Evolutionary conservation across 2,329 filamentous ascomycete genomes (phyloP), one percentile per base, ranked within the genome.

Genomic region (Calonectria hongkongensis): DNA sequence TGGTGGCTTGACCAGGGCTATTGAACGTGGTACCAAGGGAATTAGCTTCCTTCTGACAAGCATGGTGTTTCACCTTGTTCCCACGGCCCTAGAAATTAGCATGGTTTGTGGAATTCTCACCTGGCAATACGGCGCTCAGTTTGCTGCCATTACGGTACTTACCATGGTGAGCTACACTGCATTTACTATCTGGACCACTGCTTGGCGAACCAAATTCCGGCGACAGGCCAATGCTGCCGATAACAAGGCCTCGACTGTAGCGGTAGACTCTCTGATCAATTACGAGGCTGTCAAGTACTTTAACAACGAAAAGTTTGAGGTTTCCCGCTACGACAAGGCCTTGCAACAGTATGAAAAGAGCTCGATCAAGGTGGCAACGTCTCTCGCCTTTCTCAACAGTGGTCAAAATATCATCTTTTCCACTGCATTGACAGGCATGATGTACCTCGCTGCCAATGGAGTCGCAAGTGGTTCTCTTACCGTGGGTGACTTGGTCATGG

Each of bases 271-370:
- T 0, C 87, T 99, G 64, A 98, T 99, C 88, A 99, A 99, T 86
- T 99, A 98, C 81, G 97, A 99, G 85, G 96, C 97, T 16, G 97
- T 99, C 82, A 99, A 99, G 85, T 98, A 98, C 86, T 99, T 98
- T 87, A 99, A 99, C 87, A 99, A 99, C 81, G 97, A 99, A 82
- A 95, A 94, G 76, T 98, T 95, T 77, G 97, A 99, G 86, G 95
- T 98, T 51, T 90, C 91, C 39, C 92, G 97, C 50, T 99, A 99
- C 83, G 96, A 98, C 84, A 91, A 93, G 79, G 95, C 97, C 0
- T 87, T 99, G 28, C 90, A 92, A 76, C 90, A 93, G 72, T 99
- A 99, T 83, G 95, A 99, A 83, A 94, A 94, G 83, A 96, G 95
- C 71, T 98, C 95, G 18, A 98, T 99, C 87, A 98, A 98, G 83